Base-by-base conservation (phyloP, 148 eudicot genomes). In the Euryodendron excelsum region DNA sequence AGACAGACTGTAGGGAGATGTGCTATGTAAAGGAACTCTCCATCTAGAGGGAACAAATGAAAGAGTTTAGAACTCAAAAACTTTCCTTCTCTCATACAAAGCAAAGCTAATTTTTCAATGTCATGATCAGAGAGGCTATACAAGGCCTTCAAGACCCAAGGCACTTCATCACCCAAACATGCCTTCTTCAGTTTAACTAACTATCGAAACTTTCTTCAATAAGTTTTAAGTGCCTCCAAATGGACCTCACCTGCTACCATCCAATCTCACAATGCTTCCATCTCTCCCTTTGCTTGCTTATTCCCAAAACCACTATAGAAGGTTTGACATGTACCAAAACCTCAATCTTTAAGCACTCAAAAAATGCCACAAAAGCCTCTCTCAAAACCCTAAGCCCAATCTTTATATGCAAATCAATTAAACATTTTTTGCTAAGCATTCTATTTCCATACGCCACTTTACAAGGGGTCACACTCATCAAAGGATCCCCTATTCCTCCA, bases 401-500 rank as follows among this genome's bases (percentile, higher is more conserved):
- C 7, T 56, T 61, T 61, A 7, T 28, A 18, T 28, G 13, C 1
- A 4, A 65, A 34, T 31, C 23, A 0, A 62, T 28, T 15, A 31
- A 30, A 27, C 6, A 4, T 33, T 36, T 31, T 63, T 20, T 0
- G 21, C 10, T 18, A 7, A 18, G 12, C 5, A 11, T 65, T 17
- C 1, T 30, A 34, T 31, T 9, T 41, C 45, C 45, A 34, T 65
- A 11, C 17, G 44, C 69, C 15, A n/a, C 28, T 14, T 28, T 27
- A 28, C 3, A 61, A 61, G 31, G 27, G 69, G 33, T 63, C 67
- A 14, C 41, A 13, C 14, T 66, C 28, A n/a, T 34, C 47, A 66
- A 50, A 66, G 27, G 36, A 27, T 34, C 69, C 27, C 7, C n/a
- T n/a, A n/a, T n/a, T 67, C 71, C 21, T 67, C 70, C 71, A 67